Evolutionary conservation across 2,329 filamentous ascomycete genomes (phyloP).

Genomic region (Herpotrichia juniperi): DNA sequence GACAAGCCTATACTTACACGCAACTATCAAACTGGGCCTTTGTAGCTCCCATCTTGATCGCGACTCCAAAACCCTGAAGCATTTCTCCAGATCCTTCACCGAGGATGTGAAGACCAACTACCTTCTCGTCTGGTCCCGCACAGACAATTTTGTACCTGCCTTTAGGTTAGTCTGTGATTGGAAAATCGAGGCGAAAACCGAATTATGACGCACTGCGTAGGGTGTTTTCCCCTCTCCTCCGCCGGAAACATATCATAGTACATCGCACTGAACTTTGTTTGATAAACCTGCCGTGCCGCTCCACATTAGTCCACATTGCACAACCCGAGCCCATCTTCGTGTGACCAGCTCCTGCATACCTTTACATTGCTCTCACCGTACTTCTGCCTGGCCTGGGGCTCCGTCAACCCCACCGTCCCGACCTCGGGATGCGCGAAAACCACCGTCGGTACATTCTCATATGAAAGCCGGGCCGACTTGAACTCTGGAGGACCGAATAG

Average conservation of each 20-base stretch:
- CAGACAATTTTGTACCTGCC: conserved; percentile 79
- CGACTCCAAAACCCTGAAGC: conserved; percentile 65
- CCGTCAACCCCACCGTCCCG: conserved; percentile 76
- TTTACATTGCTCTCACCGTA: conserved; percentile 59
- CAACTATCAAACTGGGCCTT: conserved; percentile 21
- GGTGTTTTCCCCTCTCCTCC: conserved; percentile 74
- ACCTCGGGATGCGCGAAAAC: conserved; percentile 83
- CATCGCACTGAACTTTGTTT: conserved; percentile 77
- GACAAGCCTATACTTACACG: conserved; percentile 9
- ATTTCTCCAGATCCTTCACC: conserved; percentile 71
- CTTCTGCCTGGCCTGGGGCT: conserved; percentile 72
- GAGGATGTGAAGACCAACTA: conserved; percentile 81
- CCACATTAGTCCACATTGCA: background rate
- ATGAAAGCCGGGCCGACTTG: conserved; percentile 67
- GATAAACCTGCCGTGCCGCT: conserved; percentile 70
- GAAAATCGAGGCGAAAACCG: background rate
- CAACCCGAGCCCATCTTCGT: too few species aligned
- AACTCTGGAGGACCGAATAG: conserved; percentile 68
- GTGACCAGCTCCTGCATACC: conserved; percentile 1
- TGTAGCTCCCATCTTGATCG: conserved; percentile 64
- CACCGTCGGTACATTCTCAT: conserved; percentile 77
- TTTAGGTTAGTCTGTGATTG: conserved; percentile 47
- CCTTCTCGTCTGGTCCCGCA: conserved; percentile 74
- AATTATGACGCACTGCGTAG: conserved; percentile 53
- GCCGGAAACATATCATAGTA: conserved; percentile 84